Base-by-base conservation (phyloP, 305 asterid species). In the Solanum hybrid region DNA sequence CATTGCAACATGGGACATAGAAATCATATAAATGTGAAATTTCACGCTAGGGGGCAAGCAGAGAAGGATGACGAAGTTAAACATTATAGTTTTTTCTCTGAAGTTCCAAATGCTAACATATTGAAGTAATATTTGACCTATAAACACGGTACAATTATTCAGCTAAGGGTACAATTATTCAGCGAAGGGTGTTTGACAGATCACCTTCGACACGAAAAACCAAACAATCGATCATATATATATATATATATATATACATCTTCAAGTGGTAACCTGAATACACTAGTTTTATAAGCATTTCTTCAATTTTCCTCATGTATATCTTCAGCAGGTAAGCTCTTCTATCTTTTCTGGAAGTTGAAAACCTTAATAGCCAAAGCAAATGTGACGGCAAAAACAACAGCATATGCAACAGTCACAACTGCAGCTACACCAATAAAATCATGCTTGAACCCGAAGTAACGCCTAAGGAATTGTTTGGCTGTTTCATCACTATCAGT, bases 291-390 rank as follows among this genome's bases (percentile, higher is more conserved):
- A 36, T n/a, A n/a, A 36, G 16, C 17, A 35, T 35, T 22, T 22
- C 84, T 78, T 78, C 20, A 78, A 78, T n/a, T 35, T 78, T 22
- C 17, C 82, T 20, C 46, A 20, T 20, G 7, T 35, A 20, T 42
- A 79, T 79, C 11, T 78, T 78, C 51, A 35, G 51, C 32, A 36
- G 9, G 29, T 22, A 37, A 79, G 24, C 40, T 27, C 75, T 84
- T 51, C 40, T 66, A 88, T 88, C 88, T 88, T 37, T 31, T 88
- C 81, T 88, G 90, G 88, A 88, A 88, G 81, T 88, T 88, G 40
- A 88, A 88, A 16, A 82, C 32, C 29, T 81, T 79, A 26, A 79
- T 88, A 71, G 87, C 79, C 14, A 32, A 80, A 64, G 88, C 81
- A 81, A 88, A 88, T 64, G 40, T 88, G 80, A 79, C 32, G 80